Conservation (phyloP, 345 rosid species). For the Linum trigynum region DNA sequence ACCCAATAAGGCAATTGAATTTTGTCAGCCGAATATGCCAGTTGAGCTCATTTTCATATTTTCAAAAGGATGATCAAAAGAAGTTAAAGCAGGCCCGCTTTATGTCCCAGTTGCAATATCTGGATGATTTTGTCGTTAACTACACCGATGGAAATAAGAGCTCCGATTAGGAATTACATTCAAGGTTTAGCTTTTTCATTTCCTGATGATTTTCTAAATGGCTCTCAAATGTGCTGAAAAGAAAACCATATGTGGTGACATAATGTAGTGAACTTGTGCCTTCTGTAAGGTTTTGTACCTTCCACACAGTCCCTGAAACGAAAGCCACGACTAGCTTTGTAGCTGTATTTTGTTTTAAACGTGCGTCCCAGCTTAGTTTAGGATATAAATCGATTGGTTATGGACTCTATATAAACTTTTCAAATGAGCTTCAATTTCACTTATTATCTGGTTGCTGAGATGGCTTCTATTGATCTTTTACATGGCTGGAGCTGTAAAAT, state of each 20-base stretch:
- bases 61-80: not conserved
- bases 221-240: not conserved
- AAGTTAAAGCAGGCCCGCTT: not conserved
- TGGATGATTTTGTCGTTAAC: not conserved
- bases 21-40: not conserved
- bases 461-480: not conserved
- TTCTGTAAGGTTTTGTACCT: not conserved
- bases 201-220: too few species aligned
- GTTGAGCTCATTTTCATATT: not conserved
- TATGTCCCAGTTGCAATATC: not conserved
- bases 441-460: not conserved
- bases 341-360: not conserved
- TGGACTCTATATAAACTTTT: conserved; percentile 34
- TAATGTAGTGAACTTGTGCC: not conserved
- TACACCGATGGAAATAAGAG: not conserved
- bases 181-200: not conserved
- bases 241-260: too few species aligned
- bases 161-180: not conserved
- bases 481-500: not conserved
- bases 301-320: not conserved
- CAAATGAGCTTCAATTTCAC: conserved; percentile 23
- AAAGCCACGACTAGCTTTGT: not conserved
- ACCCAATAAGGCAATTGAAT: not conserved
- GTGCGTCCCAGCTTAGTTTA: not conserved
- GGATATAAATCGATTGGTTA: not conserved